Base-by-base conservation (phyloP, 108 stramenopile genomes). In the Fistulifera pelliculosa region DNA sequence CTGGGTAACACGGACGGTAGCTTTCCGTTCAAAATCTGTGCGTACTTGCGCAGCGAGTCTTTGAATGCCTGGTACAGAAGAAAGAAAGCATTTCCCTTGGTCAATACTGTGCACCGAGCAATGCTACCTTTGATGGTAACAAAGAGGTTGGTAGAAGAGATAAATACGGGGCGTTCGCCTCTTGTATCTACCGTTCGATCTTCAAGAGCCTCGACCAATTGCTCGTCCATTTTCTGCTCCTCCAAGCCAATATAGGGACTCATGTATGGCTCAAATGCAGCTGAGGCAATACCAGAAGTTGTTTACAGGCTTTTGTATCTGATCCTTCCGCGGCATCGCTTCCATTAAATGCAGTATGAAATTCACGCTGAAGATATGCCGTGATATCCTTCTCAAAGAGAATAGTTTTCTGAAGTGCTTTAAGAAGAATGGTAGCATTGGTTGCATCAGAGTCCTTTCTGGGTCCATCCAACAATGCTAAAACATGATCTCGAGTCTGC, bases 61-160 rank as follows among this genome's bases (percentile, higher is more conserved):
- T 93, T 80, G 64, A 93, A 97, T 52, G 94, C 91, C 49, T 72
- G 60, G 54, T 90, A 83, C 42, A 99, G 64, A 24, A 85, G 59
- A 54, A 91, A 96, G 58, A 99, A 96, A 12, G 95, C 91, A 61
- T 94, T 79, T 42, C 95, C 97, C 52, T 84, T 97, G 12, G 96
- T 95, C 40, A 99, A 61, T 6, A 92, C 93, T 5, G 91, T 96
- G 65, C 90, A 88, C 41, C 96, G 79, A 26, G 93, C 86, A 38
- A 98, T 90, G 44, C 90, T 87, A 27, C 87, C 94, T 68, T 96
- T 97, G 68, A 99, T 94, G 75, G 96, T 96, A 48, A 95, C 86
- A 57, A 99, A 98, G 12, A 98, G 68, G 49, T 79, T 84, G 14
- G 93, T 89, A 25, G 95, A 87, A 11, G 87, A 87, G 7, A 81